These are phyloP conservation scores for Vaucheria bursata DNA, from an alignment of 352 stramenopile genomes.

Conservation along the genomic window DNA sequence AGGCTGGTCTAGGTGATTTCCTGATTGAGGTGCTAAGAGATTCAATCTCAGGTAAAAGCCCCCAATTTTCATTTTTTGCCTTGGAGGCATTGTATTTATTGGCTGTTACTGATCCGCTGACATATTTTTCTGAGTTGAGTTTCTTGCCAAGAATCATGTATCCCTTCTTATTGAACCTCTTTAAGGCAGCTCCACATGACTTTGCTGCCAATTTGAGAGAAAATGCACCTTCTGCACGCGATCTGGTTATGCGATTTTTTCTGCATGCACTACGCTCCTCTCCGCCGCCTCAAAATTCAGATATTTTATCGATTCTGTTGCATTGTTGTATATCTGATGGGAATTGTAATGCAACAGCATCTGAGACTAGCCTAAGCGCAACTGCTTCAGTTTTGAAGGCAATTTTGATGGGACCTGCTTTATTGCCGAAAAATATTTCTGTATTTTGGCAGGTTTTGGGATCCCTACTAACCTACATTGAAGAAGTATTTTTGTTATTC, in stretches of 20 bases:
- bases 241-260: background rate
- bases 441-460: background rate
- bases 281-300: background rate
- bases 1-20: background rate
- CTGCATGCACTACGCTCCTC: background rate
- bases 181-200: too few species aligned
- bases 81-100: background rate
- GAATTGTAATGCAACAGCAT: too few species aligned
- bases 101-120: background rate
- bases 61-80: too few species aligned
- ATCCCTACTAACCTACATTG: background rate
- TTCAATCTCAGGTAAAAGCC: too few species aligned
- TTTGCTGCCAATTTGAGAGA: too few species aligned
- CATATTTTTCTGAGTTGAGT: background rate
- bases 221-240: background rate
- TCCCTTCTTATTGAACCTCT: background rate
- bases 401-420: background rate
- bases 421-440: background rate
- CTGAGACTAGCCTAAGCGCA: background rate
- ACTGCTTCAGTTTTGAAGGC: background rate
- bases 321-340: too few species aligned
- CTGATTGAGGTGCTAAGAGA: background rate
- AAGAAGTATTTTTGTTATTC: too few species aligned
- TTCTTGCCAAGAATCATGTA: too few species aligned
- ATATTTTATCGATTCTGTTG: too few species aligned